phyloP scores from a whole-genome alignment of 257 asterid species.

The Nyctanthes arbortristis region DNA sequence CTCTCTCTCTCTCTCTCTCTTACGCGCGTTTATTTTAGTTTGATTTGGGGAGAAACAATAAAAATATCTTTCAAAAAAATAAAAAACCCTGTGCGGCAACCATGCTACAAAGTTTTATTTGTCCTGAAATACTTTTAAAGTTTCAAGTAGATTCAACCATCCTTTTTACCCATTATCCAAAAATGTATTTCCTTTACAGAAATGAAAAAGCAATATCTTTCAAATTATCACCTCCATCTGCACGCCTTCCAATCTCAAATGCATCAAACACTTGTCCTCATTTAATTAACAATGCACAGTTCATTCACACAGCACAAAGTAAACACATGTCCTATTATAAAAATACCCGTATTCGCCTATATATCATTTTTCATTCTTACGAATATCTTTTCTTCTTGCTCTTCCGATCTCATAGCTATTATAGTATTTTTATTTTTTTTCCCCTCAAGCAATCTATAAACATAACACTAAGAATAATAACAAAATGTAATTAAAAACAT shows the following conservation, averaged over 20 bases:
- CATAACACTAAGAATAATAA: background rate
- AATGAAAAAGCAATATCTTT: background rate
- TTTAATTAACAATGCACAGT: background rate
- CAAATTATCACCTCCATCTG: background rate
- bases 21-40: too few species aligned
- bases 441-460: background rate
- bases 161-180: background rate
- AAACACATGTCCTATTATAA: background rate
- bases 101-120: background rate
- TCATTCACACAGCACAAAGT: background rate
- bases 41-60: too few species aligned
- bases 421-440: background rate
- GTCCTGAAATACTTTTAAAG: background rate
- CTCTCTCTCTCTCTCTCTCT: too few species aligned
- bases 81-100: too few species aligned
- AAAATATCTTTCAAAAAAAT: too few species aligned
- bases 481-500: background rate
- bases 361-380: background rate
- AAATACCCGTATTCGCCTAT: too few species aligned
- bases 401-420: background rate
- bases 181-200: too few species aligned
- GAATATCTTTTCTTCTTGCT: background rate
- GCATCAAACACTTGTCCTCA: background rate
- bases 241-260: background rate
- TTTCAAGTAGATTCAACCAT: background rate